Evolutionary conservation across 2,329 filamentous ascomycete genomes (phyloP).

Genomic region (Cryphonectria japonica): DNA sequence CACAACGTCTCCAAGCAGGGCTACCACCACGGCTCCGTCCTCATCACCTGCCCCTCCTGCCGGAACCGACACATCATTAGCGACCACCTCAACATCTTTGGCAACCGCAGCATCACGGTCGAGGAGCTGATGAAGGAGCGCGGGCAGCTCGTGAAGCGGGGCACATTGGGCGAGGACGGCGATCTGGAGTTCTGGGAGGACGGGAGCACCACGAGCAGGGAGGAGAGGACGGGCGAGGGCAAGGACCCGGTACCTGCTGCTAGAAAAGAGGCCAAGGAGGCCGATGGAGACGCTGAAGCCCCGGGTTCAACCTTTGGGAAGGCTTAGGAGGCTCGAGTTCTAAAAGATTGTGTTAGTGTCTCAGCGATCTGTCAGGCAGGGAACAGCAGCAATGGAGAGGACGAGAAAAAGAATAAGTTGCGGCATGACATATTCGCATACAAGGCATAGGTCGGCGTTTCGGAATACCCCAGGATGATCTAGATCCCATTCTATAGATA

Average conservation of each 20-base stretch:
- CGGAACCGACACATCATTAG: constrained; percentile 88
- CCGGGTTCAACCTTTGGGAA: constrained; percentile 38
- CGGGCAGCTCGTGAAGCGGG: constrained; percentile 74
- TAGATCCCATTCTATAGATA: constrained; percentile 20
- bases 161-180: constrained; percentile 74
- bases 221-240: constrained; percentile 30
- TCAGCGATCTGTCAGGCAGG: neutral
- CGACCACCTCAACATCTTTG: constrained; percentile 83
- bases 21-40: constrained; percentile 86
- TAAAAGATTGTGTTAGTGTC: no score
- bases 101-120: constrained; percentile 69
- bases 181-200: constrained; percentile 93
- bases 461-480: constrained; percentile 9
- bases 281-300: constrained; percentile 19
- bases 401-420: neutral
- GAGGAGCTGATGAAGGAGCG: constrained; percentile 79
- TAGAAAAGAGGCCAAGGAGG: constrained; percentile 7
- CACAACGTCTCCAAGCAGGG: constrained; percentile 92
- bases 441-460: constrained; percentile 4
- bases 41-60: constrained; percentile 87
- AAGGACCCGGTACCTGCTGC: constrained; percentile 20
- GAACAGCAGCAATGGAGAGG: neutral
- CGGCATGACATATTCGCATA: neutral
- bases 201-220: constrained; percentile 48
- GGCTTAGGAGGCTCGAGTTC: neutral